Conservation (phyloP, 2,329 filamentous ascomycete genomes). For the Onygenales sp. region DNA sequence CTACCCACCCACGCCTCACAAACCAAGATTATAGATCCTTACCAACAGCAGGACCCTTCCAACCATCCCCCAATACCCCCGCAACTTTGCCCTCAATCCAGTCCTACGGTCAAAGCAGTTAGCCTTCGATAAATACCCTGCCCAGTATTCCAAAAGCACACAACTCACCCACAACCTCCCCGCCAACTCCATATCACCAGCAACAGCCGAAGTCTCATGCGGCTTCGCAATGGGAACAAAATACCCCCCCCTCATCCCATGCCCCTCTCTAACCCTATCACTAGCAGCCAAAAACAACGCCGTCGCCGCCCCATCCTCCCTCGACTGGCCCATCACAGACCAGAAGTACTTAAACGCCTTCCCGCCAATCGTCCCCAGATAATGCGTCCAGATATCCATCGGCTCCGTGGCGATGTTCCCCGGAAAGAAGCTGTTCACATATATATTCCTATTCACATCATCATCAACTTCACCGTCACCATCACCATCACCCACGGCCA, state of each 20-base stretch:
- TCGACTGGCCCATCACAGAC: constrained; percentile 16
- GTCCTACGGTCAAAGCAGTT: not conserved
- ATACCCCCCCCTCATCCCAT: constrained; percentile 21
- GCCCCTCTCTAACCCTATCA: constrained; percentile 12
- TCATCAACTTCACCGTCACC: constrained; percentile 7
- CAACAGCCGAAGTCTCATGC: constrained; percentile 16
- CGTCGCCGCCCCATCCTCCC: constrained; percentile 20
- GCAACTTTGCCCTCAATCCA: not conserved
- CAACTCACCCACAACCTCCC: constrained; percentile 22
- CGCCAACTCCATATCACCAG: constrained; percentile 22
- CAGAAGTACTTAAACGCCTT: constrained; percentile 15
- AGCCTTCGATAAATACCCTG: constrained; percentile 2
- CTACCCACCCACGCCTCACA: not conserved
- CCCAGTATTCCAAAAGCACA: not conserved
- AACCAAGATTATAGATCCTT: not conserved
- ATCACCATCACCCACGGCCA: not conserved
- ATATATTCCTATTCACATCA: constrained; percentile 16
- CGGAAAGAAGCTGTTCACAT: constrained; percentile 23
- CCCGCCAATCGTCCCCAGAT: constrained; percentile 17
- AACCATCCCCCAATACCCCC: not conserved
- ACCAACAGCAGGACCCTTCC: not conserved
- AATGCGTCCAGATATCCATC: constrained; percentile 20
- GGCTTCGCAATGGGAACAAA: constrained; percentile 29
- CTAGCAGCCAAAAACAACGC: constrained; percentile 22
- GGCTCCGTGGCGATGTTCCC: constrained; percentile 25